Base-by-base conservation (phyloP, 2,329 filamentous ascomycete genomes). In the Pseudogymnoascus sp. region DNA sequence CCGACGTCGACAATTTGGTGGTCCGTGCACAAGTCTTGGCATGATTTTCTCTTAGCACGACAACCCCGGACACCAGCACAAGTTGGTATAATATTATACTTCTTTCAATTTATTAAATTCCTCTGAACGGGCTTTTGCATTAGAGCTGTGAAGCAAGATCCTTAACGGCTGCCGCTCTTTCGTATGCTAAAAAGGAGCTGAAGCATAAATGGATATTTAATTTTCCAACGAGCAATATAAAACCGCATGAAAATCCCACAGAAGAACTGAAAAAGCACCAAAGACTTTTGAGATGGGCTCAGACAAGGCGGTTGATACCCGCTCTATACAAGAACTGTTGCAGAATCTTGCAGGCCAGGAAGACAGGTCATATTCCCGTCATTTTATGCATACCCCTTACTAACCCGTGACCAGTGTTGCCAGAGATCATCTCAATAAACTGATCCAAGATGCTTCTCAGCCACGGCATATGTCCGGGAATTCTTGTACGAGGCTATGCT, bases 401-500 rank as follows among this genome's bases (percentile, higher is more conserved):
- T 62, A 34, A 62, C 61, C 28, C 41, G 36, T 43, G 39, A 61
- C 21, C 60, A 61, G 60, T 43, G 60, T 70, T 63, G 65, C 68
- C 11, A 63, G 64, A 60, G 65, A 69, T 57, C 64, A 65, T 25
- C 57, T 74, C 7, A 63, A 68, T 6, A 61, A 64, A 6, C 66
- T 72, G 19, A 63, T 75, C 3, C 64, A 67, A 4, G 66, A 71
- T 54, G 72, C 73, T 57, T 67, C 69, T 51, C 80, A 83, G 69
- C 83, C 84, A 11, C 81, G 80, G 62, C 80, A 81, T 62, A 77
- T 79, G 25, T 85, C 82, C 4, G 83, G 83, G 11, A 81, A 85
- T 69, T 80, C 83, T 13, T 87, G 82, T 65, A 78, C 83, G 67
- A 84, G 82, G 71, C 79, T 88, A 19, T 87, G 84, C 67, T 82